Evolutionary conservation across 108 stramenopile species (phyloP).

Genomic region (Cyclotella kingstonii): DNA sequence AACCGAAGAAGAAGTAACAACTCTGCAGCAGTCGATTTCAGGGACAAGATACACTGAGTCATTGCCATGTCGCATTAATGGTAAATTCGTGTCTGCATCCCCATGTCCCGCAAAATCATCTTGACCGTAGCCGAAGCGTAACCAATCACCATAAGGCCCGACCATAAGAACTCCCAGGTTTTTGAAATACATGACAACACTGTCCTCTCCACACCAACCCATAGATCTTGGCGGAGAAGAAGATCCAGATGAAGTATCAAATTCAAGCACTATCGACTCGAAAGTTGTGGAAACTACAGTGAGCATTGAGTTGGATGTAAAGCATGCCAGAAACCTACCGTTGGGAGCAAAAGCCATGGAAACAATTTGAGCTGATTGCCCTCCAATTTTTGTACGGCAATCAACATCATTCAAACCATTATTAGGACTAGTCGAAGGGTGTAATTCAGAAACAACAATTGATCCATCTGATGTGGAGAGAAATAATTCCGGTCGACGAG

Average conservation of each 20-base stretch:
- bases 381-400: constrained; percentile 66
- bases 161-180: constrained; percentile 92
- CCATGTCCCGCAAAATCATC: constrained; percentile 33
- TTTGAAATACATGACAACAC: constrained; percentile 91
- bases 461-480: constrained; percentile 78
- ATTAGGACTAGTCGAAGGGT: constrained; percentile 45
- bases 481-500: constrained; percentile 75
- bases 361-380: constrained; percentile 62
- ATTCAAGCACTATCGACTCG: constrained; percentile 89
- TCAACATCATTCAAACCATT: constrained; percentile 71
- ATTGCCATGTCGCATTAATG: neutral
- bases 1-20: constrained; percentile 72
- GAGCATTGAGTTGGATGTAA: constrained; percentile 78
- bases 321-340: constrained; percentile 94
- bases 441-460: constrained; percentile 60
- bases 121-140: constrained; percentile 78
- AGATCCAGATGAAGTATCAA: constrained; percentile 83
- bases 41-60: constrained; percentile 74
- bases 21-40: constrained; percentile 95
- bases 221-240: constrained; percentile 69
- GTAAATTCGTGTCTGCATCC: neutral
- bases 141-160: constrained; percentile 95
- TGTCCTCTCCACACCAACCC: constrained; percentile 96
- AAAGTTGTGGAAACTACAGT: constrained; percentile 91
- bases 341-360: constrained; percentile 92